Conservation (phyloP, 1,284 basidiomycete genomes). For the Puccinia hordei region DNA sequence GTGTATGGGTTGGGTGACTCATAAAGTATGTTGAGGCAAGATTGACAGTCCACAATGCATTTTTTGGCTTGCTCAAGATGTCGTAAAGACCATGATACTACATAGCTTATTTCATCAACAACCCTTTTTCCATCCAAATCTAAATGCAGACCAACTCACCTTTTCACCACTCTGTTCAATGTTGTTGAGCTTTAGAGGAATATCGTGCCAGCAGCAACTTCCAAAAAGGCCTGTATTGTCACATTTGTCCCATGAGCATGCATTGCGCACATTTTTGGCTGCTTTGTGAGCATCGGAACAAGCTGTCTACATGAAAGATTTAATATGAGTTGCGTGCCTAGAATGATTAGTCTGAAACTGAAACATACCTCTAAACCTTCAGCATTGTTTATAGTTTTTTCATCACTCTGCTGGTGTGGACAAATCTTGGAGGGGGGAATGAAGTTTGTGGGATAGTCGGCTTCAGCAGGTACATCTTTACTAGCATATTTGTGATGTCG, state of each 20-base stretch:
- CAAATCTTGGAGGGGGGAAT: not conserved
- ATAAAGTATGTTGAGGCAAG: too few relatives aligned
- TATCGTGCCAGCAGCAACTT: not conserved
- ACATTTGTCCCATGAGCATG: conserved; percentile 5
- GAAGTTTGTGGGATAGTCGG: not conserved
- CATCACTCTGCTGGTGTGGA: not conserved
- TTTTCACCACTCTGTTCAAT: conserved; percentile 11
- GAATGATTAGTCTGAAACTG: not conserved
- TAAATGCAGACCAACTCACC: not conserved
- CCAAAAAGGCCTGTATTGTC: conserved; percentile 2
- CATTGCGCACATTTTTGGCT: conserved; percentile 6
- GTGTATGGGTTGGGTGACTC: too few relatives aligned
- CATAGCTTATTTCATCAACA: too few relatives aligned
- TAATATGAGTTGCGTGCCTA: not conserved
- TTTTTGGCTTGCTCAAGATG: too few relatives aligned
- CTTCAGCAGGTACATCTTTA: not conserved
- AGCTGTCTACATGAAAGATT: not conserved
- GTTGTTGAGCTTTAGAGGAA: not conserved
- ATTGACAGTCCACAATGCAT: too few relatives aligned
- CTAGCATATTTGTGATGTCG: not conserved
- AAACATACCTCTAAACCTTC: too few relatives aligned
- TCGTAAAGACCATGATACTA: too few relatives aligned
- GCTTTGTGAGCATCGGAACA: not conserved
- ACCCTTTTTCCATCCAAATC: too few relatives aligned
- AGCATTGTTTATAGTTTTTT: not conserved